A percentile compares a stretch with the other conserved stretches of the same genome.
Conservation (phyloP, 352 stramenopile genomes). For the Globisporangium emineosum region DNA sequence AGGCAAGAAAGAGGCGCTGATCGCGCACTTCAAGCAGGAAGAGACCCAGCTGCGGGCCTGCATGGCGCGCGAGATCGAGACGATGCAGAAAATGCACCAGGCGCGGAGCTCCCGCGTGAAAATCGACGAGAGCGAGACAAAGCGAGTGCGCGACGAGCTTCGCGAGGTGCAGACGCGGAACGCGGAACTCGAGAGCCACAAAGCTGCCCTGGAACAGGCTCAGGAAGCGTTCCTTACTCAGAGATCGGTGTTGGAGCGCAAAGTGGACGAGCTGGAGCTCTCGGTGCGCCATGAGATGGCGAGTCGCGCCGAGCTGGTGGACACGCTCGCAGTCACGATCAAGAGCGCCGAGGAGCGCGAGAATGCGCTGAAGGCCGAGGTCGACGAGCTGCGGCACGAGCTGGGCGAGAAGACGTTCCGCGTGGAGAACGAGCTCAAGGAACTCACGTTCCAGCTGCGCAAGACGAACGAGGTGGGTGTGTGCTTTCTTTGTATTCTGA, state of each 20-base stretch:
- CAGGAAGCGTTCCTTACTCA: conserved; percentile 30
- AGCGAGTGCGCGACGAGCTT: conserved; percentile 50
- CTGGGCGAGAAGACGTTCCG: conserved; percentile 65
- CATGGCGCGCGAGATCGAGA: conserved; percentile 60
- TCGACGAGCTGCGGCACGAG: conserved; percentile 47
- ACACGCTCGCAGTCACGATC: conserved; percentile 66
- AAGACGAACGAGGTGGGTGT: conserved; percentile 63
- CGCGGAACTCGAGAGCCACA: conserved; percentile 35
- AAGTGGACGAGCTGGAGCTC: conserved; percentile 53
- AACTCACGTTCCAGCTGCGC: conserved; percentile 43
- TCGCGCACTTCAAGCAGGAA: conserved; percentile 64
- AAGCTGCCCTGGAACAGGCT: conserved; percentile 49
- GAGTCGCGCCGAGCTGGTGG: conserved; percentile 70
- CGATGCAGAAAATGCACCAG: conserved; percentile 68
- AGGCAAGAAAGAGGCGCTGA: conserved; percentile 52
- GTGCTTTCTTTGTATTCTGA: not conserved
- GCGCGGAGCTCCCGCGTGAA: conserved; percentile 52
- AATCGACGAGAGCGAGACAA: conserved; percentile 60
- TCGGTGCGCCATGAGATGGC: conserved; percentile 53
- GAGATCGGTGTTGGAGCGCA: conserved; percentile 33
- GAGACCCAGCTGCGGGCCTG: conserved; percentile 54
- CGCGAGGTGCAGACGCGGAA: conserved; percentile 31
- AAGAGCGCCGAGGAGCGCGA: conserved; percentile 55
- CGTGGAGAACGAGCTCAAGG: conserved; percentile 55
- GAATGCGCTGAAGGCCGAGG: conserved; percentile 31